A percentile compares a stretch with the other conserved stretches of the same genome.
Conservation (phyloP, 2,329 filamentous ascomycete species). For the Rasamsonia emersonii region DNA sequence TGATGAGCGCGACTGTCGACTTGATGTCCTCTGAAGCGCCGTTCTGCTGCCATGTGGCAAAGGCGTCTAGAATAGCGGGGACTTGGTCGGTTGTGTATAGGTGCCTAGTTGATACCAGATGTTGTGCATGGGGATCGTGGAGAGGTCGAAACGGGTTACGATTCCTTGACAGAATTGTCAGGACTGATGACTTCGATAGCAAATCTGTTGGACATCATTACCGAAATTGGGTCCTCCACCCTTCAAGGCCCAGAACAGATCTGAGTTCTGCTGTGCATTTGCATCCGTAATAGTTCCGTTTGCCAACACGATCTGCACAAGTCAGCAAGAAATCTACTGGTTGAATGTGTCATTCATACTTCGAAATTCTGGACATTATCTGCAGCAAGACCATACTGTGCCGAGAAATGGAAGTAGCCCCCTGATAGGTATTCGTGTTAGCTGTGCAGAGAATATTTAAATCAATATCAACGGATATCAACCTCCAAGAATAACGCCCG, state of each 20-base stretch:
- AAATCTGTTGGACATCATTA: constrained; percentile 4
- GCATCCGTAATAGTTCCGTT: constrained; percentile 14
- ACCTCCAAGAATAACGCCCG: too few species aligned
- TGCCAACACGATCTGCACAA: constrained; percentile 15
- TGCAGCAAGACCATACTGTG: too few species aligned
- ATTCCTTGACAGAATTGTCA: constrained; percentile 15
- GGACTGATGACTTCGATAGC: constrained; percentile 13
- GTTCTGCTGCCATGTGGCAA: too few species aligned
- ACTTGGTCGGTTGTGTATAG: constrained; percentile 6
- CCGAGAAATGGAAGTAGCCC: too few species aligned
- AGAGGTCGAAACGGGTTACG: constrained; percentile 24
- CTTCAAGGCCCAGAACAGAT: constrained; percentile 25
- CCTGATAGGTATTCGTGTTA: too few species aligned
- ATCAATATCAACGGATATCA: too few species aligned
- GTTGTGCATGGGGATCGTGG: constrained; percentile 11
- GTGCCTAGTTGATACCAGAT: constrained; percentile 11
- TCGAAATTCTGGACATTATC: too few species aligned
- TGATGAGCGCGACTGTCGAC: too few species aligned
- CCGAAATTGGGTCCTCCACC: constrained; percentile 30
- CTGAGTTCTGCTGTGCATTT: constrained; percentile 17
- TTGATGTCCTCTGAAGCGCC: too few species aligned
- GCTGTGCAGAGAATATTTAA: too few species aligned
- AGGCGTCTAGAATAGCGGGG: background rate
- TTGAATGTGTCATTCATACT: too few species aligned
- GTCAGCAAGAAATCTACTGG: too few species aligned